These are phyloP conservation scores for Intubia oerlemansii DNA, from an alignment of 2,329 filamentous ascomycete species.

Conservation along the genomic window DNA sequence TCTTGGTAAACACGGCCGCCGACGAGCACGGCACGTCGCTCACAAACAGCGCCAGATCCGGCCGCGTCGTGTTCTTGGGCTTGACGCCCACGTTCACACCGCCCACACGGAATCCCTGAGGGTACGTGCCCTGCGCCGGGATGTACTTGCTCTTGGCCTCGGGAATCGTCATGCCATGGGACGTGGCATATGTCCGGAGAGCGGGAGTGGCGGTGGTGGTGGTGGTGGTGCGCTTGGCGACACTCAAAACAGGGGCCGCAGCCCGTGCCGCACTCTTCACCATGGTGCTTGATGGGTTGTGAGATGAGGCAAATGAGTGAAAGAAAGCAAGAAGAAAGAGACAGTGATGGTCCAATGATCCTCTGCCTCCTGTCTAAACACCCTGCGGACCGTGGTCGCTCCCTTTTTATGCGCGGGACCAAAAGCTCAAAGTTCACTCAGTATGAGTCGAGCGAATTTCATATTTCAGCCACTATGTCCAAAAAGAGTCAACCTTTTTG, in stretches of 20 bases:
- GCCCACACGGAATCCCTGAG: constrained; percentile 70
- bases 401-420: too few relatives aligned
- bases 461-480: too few relatives aligned
- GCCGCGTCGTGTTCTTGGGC: constrained; percentile 72
- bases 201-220: background rate
- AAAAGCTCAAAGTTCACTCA: too few relatives aligned
- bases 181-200: constrained; percentile 32
- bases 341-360: too few relatives aligned
- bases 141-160: constrained; percentile 82
- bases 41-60: constrained; percentile 72
- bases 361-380: too few relatives aligned
- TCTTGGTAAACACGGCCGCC: constrained; percentile 90
- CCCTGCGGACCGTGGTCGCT: too few relatives aligned
- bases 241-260: constrained; percentile 4
- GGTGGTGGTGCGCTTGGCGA: constrained; percentile 1
- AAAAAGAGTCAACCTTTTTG: too few relatives aligned
- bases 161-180: constrained; percentile 39
- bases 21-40: constrained; percentile 74
- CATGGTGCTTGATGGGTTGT: too few relatives aligned
- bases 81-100: constrained; percentile 85
- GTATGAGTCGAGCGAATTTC: too few relatives aligned
- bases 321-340: too few relatives aligned
- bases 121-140: constrained; percentile 67
- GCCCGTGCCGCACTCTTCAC: constrained; percentile 1
- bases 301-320: too few relatives aligned